Evolutionary conservation across 441 rosid species (phyloP).

Genomic region (Aleurites moluccanus): DNA sequence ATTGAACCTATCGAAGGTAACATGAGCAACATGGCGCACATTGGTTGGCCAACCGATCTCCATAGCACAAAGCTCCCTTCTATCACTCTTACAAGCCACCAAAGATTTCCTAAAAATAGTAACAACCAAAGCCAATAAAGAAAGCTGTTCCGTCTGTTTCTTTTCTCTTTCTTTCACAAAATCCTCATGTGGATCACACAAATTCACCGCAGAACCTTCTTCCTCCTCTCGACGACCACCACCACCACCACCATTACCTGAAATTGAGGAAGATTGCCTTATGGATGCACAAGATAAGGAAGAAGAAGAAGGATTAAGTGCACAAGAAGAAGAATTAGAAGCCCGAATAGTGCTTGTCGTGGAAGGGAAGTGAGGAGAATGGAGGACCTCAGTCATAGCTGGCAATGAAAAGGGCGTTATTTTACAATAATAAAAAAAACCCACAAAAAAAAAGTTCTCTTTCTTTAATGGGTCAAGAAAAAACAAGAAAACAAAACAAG

Average conservation of each 20-base stretch:
- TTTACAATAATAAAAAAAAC: slow-evolving; percentile 19
- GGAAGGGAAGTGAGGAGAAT: slow-evolving; percentile 52
- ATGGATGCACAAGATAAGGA: slow-evolving; percentile 30
- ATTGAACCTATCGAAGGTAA: slow-evolving; percentile 82
- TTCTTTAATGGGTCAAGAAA: background rate
- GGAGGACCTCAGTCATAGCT: slow-evolving; percentile 71
- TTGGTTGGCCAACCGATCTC: slow-evolving; percentile 83
- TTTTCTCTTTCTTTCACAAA: slow-evolving; percentile 29
- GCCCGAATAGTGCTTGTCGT: slow-evolving; percentile 37
- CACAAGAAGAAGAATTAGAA: slow-evolving; percentile 33
- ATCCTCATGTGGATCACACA: slow-evolving; percentile 27
- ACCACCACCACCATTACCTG: background rate
- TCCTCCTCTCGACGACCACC: slow-evolving; percentile 22
- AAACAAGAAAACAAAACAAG: slow-evolving; percentile 9
- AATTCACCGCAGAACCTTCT: slow-evolving; percentile 26
- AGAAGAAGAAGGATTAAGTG: slow-evolving; percentile 26
- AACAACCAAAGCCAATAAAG: slow-evolving; percentile 67
- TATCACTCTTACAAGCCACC: slow-evolving; percentile 59
- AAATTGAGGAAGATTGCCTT: background rate
- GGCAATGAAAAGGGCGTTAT: slow-evolving; percentile 36
- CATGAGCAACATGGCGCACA: slow-evolving; percentile 77
- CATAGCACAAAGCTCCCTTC: slow-evolving; percentile 67
- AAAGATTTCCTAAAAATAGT: slow-evolving; percentile 73
- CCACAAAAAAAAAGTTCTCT: background rate
- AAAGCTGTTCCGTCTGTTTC: slow-evolving; percentile 50